Evolutionary conservation across 1,284 basidiomycete genomes (phyloP), one percentile per base, ranked within the genome.

Genomic region (Veloporphyrellus conicus): DNA sequence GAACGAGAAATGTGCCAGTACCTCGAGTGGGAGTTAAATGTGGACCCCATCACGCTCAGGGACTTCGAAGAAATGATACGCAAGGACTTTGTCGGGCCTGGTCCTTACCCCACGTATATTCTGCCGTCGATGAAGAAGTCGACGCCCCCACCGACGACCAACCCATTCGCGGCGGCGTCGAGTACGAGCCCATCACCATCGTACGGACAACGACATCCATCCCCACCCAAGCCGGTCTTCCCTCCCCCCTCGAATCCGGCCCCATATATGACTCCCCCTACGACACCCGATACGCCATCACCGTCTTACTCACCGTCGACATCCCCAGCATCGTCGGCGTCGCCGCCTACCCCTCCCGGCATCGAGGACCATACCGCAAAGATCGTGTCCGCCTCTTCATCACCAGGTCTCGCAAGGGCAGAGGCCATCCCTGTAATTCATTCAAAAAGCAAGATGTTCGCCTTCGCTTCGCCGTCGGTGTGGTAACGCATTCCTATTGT

Each of bases 1-100:
- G 91, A 94, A 70, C 71, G 91, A 6, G 91, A 95, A 67, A 92
- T 95, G 85, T 93, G 91, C 64, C 84, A 80, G 23, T 94, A 94
- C 63, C 72, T 95, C 27, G 91, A 93, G 62, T 95, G 92, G 91
- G 86, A 92, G 64, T 75, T 94, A 10, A 87, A 86, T 44, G 84
- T 90, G 43, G 82, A 85, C 45, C 80, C 82, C 0, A 66, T 72
- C 1, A 84, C 86, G 4, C 72, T 93, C 3, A 59, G 64, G 10
- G 79, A 76, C 37, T 91, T 91, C 60, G 80, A 87, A 57, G 60
- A 58, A 0, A 76, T 76, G 63, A 78, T 90, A 1, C 73, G 75
- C 29, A 71, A 72, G 20, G 84, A 89, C 45, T 90, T 86, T 58
- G 68, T 69, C 18, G 72, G 74, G n/a, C 53, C 66, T 1, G 74